phyloP scores from a whole-genome alignment of 2,329 filamentous ascomycete genomes.

The Monosporascus ibericus region DNA sequence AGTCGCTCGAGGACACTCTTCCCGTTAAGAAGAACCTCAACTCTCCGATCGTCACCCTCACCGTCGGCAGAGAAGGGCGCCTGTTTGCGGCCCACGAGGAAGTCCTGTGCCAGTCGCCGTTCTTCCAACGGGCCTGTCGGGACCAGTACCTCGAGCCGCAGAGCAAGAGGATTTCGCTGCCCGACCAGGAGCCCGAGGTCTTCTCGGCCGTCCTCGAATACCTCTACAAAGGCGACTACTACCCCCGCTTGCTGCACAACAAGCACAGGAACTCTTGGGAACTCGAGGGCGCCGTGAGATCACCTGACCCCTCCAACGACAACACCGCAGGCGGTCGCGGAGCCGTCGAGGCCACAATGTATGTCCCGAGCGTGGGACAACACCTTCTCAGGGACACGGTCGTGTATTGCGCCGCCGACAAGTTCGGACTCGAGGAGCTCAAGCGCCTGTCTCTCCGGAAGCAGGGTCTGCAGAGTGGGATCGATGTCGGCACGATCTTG shows the following conservation, averaged over 20 bases:
- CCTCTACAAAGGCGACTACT: conserved; percentile 95
- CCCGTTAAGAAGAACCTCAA: conserved; percentile 31
- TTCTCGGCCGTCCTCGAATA: conserved; percentile 94
- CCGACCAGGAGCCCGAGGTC: conserved; percentile 78
- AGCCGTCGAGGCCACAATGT: conserved; percentile 68
- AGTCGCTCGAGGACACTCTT: conserved; percentile 57
- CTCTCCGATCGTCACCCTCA: conserved; percentile 78
- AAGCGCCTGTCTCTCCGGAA: conserved; percentile 88
- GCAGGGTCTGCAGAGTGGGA: conserved; percentile 87
- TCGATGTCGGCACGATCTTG: conserved; percentile 87
- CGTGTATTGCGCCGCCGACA: conserved; percentile 88
- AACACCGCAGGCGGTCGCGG: conserved; percentile 30
- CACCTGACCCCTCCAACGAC: conserved; percentile 26
- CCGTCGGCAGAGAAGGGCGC: conserved; percentile 76
- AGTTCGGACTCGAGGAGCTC: conserved; percentile 86
- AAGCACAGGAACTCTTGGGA: conserved; percentile 83
- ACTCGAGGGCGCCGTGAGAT: conserved; percentile 63
- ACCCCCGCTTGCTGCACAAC: conserved; percentile 80
- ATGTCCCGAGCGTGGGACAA: conserved; percentile 66
- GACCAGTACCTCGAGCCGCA: conserved; percentile 67
- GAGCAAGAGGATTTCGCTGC: conserved; percentile 72
- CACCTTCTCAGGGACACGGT: conserved; percentile 85
- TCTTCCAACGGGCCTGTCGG: conserved; percentile 68
- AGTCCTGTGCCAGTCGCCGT: conserved; percentile 78
- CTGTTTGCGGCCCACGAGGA: conserved; percentile 95